Base-by-base conservation (phyloP, 2,329 filamentous ascomycete species). In the Fusarium xyrophilum region DNA sequence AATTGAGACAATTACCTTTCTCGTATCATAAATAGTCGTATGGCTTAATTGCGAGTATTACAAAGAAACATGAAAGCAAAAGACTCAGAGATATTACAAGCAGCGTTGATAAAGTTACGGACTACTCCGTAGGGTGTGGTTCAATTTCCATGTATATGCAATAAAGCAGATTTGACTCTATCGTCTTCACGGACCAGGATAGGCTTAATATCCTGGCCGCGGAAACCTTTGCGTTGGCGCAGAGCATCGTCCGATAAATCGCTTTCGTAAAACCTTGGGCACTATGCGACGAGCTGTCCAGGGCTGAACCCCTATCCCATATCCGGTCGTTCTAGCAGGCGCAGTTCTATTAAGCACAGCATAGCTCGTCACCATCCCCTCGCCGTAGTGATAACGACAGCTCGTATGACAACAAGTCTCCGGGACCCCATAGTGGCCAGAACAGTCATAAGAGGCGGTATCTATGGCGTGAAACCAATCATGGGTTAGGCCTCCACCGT, bases 391-490 rank as follows among this genome's bases (percentile, higher is more conserved):
- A 19, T 23, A 19, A 17, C 44, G 28, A 23, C 28, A 48, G n/a
- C 11, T 48, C 7, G 15, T 33, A 17, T 33, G 8, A 7, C 21
- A 6, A 4, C 28, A 33, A 7, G 21, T 48, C 21, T 48, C 44
- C 23, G 28, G 44, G 0, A 33, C 28, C 19, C 28, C 21, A 19
- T 0, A 1, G 3, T 10, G n/a, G 1, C 44, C 44, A 23, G 2
- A 33, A 2, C 33, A 47, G 1, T 7, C 6, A 2, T 47, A 47
- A 23, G 44, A 47, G 5, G 11, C 15, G 14, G 11, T 19, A 21
- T 47, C n/a, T 4, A 47, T 17, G 15, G 44, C 44, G 8, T 47
- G 44, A 11, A 33, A 47, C 44, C 44, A 47, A 13, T 33, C 44
- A 19, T 47, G 44, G 7, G 28, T n/a, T 3, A 47, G 10, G 3